Conservation (phyloP, 257 asterid species). For the Solanum clarkiae region DNA sequence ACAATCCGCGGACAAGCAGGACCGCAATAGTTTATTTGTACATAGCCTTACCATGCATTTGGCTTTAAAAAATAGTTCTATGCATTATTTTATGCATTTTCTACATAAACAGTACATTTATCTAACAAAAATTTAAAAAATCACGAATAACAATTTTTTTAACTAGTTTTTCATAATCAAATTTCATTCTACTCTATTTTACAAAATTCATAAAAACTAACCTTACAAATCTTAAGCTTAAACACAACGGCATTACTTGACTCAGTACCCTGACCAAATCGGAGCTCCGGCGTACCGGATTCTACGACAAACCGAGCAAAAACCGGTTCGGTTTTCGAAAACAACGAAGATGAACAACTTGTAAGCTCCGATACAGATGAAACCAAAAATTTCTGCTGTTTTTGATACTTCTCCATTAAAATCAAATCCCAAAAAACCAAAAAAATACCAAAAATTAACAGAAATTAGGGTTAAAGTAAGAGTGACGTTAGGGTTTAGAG, state of each 20-base stretch:
- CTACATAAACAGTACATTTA: not conserved
- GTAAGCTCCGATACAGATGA: constrained; percentile 69
- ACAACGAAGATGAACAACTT: constrained; percentile 28
- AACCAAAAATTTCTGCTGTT: constrained; percentile 47
- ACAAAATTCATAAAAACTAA: not conserved
- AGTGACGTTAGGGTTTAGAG: not conserved
- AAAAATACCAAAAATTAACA: not conserved
- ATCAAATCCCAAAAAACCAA: not conserved
- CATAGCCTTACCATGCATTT: not conserved
- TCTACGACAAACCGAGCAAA: constrained; percentile 52
- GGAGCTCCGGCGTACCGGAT: constrained; percentile 32
- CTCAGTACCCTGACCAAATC: constrained; percentile 36
- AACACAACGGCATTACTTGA: constrained; percentile 31
- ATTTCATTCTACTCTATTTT: not conserved
- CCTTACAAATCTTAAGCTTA: constrained; percentile 55
- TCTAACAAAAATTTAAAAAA: not conserved
- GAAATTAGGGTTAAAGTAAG: not conserved
- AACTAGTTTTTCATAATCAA: not conserved
- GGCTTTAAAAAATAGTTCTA: not conserved
- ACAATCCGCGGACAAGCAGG: not conserved
- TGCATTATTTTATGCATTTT: not conserved
- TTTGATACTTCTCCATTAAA: constrained; percentile 29
- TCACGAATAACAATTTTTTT: not conserved
- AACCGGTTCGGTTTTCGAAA: constrained; percentile 29
- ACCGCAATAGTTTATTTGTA: not conserved